phyloP scores from a whole-genome alignment of 306 rosid genomes.

The Inga oerstediana region DNA sequence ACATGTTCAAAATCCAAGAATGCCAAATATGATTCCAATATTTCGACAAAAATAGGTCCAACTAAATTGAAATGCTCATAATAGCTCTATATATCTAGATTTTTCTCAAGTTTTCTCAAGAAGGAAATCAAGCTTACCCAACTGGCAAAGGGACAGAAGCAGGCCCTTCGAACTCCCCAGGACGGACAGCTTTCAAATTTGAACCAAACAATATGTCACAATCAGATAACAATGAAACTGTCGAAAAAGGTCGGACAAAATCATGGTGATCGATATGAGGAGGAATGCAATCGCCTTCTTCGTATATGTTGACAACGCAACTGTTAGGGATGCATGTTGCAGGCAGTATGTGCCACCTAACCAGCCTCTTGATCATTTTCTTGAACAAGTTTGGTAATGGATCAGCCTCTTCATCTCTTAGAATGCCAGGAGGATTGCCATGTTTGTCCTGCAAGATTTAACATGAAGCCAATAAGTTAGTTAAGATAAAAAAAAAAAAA shows the following conservation, averaged over 20 bases:
- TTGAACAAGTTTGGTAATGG: conserved; percentile 60
- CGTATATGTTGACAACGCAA: conserved; percentile 74
- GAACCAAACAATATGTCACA: conserved; percentile 56
- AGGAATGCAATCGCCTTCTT: conserved; percentile 74
- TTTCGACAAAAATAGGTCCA: background rate
- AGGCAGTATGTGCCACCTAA: conserved; percentile 52
- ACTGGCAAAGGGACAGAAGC: conserved; percentile 42
- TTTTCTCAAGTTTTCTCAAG: background rate
- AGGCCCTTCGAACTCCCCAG: conserved; percentile 59
- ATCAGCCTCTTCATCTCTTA: conserved; percentile 60
- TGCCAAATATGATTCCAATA: background rate
- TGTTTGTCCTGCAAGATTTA: conserved; percentile 51
- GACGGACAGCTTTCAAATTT: conserved; percentile 25
- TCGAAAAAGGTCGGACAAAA: conserved; percentile 58
- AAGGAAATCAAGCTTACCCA: conserved; percentile 43
- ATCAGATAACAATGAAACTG: conserved; percentile 50
- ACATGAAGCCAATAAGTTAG: background rate
- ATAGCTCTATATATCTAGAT: background rate
- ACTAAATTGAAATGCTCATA: background rate
- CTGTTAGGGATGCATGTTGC: conserved; percentile 59
- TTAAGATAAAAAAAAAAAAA: background rate
- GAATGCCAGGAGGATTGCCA: conserved; percentile 65
- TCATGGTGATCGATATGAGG: conserved; percentile 72
- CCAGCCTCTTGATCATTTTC: conserved; percentile 62
- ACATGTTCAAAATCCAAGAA: background rate